Conservation (phyloP, 2,329 filamentous ascomycete genomes). For the Ceratocystis harringtonii region DNA sequence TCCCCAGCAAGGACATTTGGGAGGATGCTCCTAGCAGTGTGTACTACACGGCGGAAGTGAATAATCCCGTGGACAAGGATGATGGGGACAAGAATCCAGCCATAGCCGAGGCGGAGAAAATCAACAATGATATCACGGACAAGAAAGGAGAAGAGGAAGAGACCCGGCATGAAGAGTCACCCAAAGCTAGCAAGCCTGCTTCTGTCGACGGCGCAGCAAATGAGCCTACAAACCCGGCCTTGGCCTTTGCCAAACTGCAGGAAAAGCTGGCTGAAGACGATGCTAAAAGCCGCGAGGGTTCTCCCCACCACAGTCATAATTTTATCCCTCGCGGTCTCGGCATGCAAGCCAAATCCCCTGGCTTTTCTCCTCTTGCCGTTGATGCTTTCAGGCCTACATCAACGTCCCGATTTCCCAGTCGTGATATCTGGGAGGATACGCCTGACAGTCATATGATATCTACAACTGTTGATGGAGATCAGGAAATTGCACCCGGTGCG, state of each 20-base stretch:
- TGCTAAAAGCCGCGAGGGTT: slow-evolving; percentile 20
- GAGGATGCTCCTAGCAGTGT: slow-evolving; percentile 85
- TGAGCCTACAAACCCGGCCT: slow-evolving; percentile 41
- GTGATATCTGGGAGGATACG: slow-evolving; percentile 87
- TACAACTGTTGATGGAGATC: slow-evolving; percentile 43
- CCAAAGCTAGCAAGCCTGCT: slow-evolving; percentile 22
- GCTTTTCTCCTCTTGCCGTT: background rate
- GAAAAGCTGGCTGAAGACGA: slow-evolving; percentile 49
- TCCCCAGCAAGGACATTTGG: slow-evolving; percentile 94
- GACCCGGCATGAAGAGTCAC: slow-evolving; percentile 4
- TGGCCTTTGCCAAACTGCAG: slow-evolving; percentile 50
- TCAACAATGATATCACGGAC: background rate
- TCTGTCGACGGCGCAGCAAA: slow-evolving; percentile 23
- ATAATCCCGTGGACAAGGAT: slow-evolving; percentile 43
- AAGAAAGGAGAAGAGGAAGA: background rate
- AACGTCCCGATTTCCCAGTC: slow-evolving; percentile 53
- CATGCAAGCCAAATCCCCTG: slow-evolving; percentile 14
- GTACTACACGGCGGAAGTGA: slow-evolving; percentile 65
- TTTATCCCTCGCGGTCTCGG: slow-evolving; percentile 28
- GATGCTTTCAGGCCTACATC: slow-evolving; percentile 9
- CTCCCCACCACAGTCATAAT: slow-evolving; percentile 34
- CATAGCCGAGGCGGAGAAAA: slow-evolving; percentile 28
- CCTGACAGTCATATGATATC: slow-evolving; percentile 71
- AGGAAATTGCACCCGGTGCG: background rate
- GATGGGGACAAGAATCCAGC: background rate